A percentile compares a stretch with the other conserved stretches of the same genome.
These are phyloP conservation scores for Pythium grandisporangium DNA, from an alignment of 352 stramenopile genomes.

Conservation along the genomic window DNA sequence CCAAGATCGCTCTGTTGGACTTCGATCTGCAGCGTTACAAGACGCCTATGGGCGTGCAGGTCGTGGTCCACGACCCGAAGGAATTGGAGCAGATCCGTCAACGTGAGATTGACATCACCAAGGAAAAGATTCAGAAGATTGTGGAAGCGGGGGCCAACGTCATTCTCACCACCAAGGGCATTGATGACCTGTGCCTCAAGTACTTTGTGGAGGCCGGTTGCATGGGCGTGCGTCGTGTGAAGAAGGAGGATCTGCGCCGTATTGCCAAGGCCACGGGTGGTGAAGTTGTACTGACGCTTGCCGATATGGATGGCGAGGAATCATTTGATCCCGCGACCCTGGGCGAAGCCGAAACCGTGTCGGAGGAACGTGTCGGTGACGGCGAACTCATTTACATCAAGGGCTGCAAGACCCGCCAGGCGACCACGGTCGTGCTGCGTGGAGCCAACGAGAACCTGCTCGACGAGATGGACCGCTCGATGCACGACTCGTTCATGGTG, in stretches of 20 bases:
- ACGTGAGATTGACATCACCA: constrained; percentile 99
- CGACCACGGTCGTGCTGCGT: constrained; percentile 96
- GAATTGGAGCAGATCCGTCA: constrained; percentile 98
- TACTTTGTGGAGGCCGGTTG: constrained; percentile 99
- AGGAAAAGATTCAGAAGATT: constrained; percentile 99
- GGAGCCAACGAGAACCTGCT: constrained; percentile 99
- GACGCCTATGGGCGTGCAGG: constrained; percentile 95
- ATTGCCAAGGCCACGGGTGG: constrained; percentile 98
- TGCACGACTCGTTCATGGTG: constrained; percentile 99
- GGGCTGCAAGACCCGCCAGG: constrained; percentile 89
- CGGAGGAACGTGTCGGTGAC: constrained; percentile 96
- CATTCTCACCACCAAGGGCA: constrained; percentile 99
- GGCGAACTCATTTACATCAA: constrained; percentile 99
- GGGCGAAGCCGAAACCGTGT: constrained; percentile 90
- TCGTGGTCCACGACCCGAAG: constrained; percentile 90
- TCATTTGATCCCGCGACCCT: constrained; percentile 93
- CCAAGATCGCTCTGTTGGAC: constrained; percentile 97
- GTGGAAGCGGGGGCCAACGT: constrained; percentile 97
- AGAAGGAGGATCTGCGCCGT: constrained; percentile 97
- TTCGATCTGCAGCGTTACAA: constrained; percentile 98
- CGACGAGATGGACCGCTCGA: constrained; percentile 98
- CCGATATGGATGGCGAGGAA: constrained; percentile 98
- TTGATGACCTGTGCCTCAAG: constrained; percentile 99
- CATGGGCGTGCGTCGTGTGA: constrained; percentile 95
- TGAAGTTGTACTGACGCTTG: constrained; percentile 95